Evolutionary conservation across 2,329 filamentous ascomycete species (phyloP).

Genomic region (Colletotrichum tropicicola): DNA sequence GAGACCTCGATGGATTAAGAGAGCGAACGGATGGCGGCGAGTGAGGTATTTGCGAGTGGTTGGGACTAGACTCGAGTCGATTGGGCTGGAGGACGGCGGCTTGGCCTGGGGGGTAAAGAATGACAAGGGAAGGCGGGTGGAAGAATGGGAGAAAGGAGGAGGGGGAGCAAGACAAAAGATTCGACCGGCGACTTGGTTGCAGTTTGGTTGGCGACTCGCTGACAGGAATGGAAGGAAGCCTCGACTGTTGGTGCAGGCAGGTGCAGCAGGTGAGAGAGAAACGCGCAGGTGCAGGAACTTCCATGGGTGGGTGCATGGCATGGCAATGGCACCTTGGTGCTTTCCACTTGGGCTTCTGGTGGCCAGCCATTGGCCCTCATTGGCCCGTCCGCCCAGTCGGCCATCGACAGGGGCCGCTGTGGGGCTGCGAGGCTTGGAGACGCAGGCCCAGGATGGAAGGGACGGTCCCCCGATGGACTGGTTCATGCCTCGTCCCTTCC

Average conservation of each 20-base stretch:
- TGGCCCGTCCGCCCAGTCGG: neutral
- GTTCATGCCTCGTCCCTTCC: conserved; percentile 16
- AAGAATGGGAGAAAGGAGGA: neutral
- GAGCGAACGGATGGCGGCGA: neutral
- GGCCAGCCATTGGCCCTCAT: neutral
- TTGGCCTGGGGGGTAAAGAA: conserved; percentile 3
- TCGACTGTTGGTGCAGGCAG: conserved; percentile 8
- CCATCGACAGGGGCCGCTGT: too few species aligned
- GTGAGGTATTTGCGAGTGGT: conserved; percentile 10
- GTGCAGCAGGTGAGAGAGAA: neutral
- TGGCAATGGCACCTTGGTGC: neutral
- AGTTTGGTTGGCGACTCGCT: neutral
- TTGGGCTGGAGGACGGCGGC: neutral
- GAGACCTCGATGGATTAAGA: conserved; percentile 10
- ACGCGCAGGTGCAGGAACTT: neutral
- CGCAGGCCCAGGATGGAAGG: neutral
- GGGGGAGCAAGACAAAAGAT: neutral
- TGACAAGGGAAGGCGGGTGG: conserved; percentile 1
- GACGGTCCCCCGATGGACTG: conserved; percentile 19
- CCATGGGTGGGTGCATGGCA: neutral
- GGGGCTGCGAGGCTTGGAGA: neutral
- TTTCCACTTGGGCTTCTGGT: neutral
- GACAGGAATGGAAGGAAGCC: neutral
- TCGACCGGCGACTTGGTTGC: conserved; percentile 1
- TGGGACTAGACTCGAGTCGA: neutral